Conservation (phyloP, 2,329 filamentous ascomycete genomes). For the Trichophyton rubrum region DNA sequence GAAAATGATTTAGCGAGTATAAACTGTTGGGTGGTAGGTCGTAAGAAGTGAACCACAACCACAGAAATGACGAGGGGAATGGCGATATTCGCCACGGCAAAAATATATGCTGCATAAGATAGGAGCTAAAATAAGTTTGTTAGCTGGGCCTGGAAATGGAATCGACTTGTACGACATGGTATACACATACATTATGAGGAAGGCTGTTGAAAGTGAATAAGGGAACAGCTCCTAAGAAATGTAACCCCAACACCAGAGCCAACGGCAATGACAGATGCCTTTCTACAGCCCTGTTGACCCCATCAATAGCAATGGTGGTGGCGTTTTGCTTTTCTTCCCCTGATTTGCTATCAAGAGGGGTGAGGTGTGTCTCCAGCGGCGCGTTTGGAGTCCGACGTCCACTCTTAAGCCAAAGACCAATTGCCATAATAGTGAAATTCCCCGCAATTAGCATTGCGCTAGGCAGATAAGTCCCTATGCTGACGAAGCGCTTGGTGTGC, state of each 20-base stretch:
- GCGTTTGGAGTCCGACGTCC: slow-evolving; percentile 33
- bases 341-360: slow-evolving; percentile 11
- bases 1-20: slow-evolving; percentile 80
- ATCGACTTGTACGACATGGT: neutral
- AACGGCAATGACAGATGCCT: slow-evolving; percentile 43
- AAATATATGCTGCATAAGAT: slow-evolving; percentile 45
- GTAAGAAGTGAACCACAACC: slow-evolving; percentile 39
- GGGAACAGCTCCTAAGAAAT: slow-evolving; percentile 67
- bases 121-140: slow-evolving; percentile 39
- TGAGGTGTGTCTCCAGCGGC: slow-evolving; percentile 16
- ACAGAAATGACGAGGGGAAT: slow-evolving; percentile 48
- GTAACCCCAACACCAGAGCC: slow-evolving; percentile 56
- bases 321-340: slow-evolving; percentile 11
- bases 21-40: slow-evolving; percentile 55
- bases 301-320: slow-evolving; percentile 12
- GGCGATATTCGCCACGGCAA: slow-evolving; percentile 42
- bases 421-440: slow-evolving; percentile 91
- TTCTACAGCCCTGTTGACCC: slow-evolving; percentile 22
- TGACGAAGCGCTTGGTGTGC: slow-evolving; percentile 84
- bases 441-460: slow-evolving; percentile 94
- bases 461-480: slow-evolving; percentile 92
- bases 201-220: slow-evolving; percentile 77
- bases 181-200: slow-evolving; percentile 46
- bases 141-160: slow-evolving; percentile 7
- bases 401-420: slow-evolving; percentile 85